Base-by-base conservation (phyloP, 129 eudicot species). In the Pulicaria dysenterica region DNA sequence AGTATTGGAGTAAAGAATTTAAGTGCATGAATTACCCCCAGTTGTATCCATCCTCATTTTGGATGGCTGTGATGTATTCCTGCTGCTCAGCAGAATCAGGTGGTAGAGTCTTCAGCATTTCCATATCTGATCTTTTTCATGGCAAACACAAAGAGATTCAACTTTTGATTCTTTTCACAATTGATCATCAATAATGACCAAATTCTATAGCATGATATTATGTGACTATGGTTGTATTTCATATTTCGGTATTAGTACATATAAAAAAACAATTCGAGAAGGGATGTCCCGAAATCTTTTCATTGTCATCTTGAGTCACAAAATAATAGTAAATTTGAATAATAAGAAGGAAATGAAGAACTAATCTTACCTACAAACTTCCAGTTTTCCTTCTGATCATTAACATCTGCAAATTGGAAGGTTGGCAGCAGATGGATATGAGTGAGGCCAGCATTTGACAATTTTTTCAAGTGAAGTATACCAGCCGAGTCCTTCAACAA, bases 1-100 rank as follows among this genome's bases (percentile, higher is more conserved):
- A 12, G 13, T 34, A 41, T 37, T 8, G 47, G 3, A 10, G 19
- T 62, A 40, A 38, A 53, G n/a, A 58, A 47, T 34, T 42, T 55
- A 16, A 59, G 73, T 43, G 24, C 53, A 67, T 34, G 14, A 65
- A 68, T 77, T 77, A 94, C 98, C 98, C 98, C 98, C 98, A 94
- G 48, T 94, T 94, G 85, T 82, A 94, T 40, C 94, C 93, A 70
- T 94, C 98, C 57, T 88, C 96, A 67, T 90, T 57, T 70, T 86
- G 91, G 70, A 90, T 90, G 51, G 95, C 89, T 38, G 93, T 87
- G 78, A 94, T 79, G 69, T 69, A 80, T 68, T 83, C 93, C 75
- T 94, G 98, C 69, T 94, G 98, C 78, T 87, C 84, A 62, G 81
- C 89, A 67, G 96, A 94, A 87, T 90, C 98, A 9, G 95, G 95